These are phyloP conservation scores for Pestalotiopsis sp. DNA, from an alignment of 2,329 filamentous ascomycete species.

Conservation along the genomic window DNA sequence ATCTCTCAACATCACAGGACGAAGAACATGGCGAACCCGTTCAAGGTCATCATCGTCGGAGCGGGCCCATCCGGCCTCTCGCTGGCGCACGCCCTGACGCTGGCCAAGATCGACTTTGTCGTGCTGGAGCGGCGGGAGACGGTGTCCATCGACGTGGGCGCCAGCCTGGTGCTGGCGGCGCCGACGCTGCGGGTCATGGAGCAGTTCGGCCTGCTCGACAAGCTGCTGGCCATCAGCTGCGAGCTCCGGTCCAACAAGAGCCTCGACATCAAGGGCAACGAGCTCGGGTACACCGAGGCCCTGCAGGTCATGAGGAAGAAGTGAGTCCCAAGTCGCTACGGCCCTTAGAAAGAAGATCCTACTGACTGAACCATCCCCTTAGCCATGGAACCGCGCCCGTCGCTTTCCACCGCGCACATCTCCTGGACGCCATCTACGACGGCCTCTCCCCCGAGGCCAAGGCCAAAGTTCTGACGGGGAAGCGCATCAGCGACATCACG, in stretches of 20 bases:
- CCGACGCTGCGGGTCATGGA: background rate
- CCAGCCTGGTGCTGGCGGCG: background rate
- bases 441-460: slow-evolving; percentile 18
- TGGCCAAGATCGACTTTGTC: slow-evolving; percentile 14
- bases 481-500: slow-evolving; percentile 21
- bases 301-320: slow-evolving; percentile 8
- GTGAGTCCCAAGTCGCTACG: background rate
- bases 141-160: background rate
- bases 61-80: slow-evolving; percentile 13
- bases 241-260: background rate
- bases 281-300: background rate
- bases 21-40: background rate
- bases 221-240: background rate
- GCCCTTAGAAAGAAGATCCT: too few relatives aligned
- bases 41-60: slow-evolving; percentile 15
- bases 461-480: slow-evolving; percentile 20
- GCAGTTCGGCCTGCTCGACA: slow-evolving; percentile 9
- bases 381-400: slow-evolving; percentile 19
- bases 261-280: background rate
- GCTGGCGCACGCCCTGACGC: slow-evolving; percentile 4
- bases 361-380: background rate
- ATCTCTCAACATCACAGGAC: background rate
- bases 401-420: slow-evolving; percentile 21
- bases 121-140: slow-evolving; percentile 9
- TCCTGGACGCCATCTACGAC: slow-evolving; percentile 24